Conservation (phyloP, 192 early-diverging fungal species). For the Rhizophagus prolifer region DNA sequence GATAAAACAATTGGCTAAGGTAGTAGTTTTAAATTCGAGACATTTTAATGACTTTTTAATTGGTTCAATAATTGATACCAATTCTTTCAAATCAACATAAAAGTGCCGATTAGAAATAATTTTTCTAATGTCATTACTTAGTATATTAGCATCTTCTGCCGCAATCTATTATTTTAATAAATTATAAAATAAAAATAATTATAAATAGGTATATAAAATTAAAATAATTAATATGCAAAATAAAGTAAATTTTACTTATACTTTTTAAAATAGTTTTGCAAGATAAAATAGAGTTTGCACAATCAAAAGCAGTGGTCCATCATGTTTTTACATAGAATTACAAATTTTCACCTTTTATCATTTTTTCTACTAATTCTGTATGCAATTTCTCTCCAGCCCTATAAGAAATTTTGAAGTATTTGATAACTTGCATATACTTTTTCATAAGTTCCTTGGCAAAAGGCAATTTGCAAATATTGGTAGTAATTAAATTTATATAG, state of each 20-base stretch:
- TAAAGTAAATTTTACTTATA: background rate
- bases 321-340: background rate
- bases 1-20: too few relatives aligned
- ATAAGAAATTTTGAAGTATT: background rate
- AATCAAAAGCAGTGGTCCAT: background rate
- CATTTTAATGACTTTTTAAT: background rate
- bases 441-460: background rate
- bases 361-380: background rate
- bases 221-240: background rate
- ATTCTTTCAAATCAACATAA: background rate
- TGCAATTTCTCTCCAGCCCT: background rate
- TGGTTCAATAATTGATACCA: background rate
- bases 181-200: background rate
- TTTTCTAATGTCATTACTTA: background rate
- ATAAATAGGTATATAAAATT: background rate
- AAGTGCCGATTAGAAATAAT: background rate
- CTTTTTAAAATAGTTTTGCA: background rate
- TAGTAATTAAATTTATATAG: background rate
- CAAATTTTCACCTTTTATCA: too few relatives aligned
- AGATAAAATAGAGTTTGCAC: background rate
- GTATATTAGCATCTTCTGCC: background rate
- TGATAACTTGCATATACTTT: background rate
- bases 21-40: background rate
- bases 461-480: background rate
- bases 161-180: slow-evolving; percentile 5